Conservation (phyloP, 148 eudicot genomes). For the Agrostemma githago region DNA sequence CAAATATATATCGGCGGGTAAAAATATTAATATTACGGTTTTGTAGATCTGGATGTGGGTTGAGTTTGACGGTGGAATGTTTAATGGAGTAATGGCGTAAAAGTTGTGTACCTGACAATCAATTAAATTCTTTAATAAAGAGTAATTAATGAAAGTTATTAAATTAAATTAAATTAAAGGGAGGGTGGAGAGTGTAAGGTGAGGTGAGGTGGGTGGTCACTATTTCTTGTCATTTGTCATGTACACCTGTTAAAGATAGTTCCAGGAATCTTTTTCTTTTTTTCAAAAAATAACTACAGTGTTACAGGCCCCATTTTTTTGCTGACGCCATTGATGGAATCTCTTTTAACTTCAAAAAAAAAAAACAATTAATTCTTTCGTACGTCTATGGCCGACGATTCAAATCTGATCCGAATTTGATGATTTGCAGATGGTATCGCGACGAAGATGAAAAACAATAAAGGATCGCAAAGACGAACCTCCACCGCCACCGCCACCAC, state of each 20-base stretch:
- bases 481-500: background rate
- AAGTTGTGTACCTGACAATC: background rate
- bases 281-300: background rate
- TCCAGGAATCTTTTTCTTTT: conserved; percentile 11
- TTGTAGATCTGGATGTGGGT: conserved; percentile 3
- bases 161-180: background rate
- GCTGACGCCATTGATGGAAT: conserved; percentile 10
- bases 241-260: conserved; percentile 7
- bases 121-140: background rate
- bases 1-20: no score
- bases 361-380: background rate
- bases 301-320: background rate
- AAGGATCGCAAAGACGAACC: conserved; percentile 17
- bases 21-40: background rate
- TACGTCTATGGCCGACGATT: background rate
- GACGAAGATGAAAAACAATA: conserved; percentile 16
- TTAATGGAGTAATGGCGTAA: background rate
- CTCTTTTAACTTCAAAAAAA: background rate
- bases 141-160: background rate
- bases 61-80: conserved; percentile 14
- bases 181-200: background rate
- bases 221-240: background rate
- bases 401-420: background rate
- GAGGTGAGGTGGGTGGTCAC: background rate
- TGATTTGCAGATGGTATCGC: conserved; percentile 14